phyloP scores from a whole-genome alignment of 768 basidiomycete species.

The Obba rivulosa region DNA sequence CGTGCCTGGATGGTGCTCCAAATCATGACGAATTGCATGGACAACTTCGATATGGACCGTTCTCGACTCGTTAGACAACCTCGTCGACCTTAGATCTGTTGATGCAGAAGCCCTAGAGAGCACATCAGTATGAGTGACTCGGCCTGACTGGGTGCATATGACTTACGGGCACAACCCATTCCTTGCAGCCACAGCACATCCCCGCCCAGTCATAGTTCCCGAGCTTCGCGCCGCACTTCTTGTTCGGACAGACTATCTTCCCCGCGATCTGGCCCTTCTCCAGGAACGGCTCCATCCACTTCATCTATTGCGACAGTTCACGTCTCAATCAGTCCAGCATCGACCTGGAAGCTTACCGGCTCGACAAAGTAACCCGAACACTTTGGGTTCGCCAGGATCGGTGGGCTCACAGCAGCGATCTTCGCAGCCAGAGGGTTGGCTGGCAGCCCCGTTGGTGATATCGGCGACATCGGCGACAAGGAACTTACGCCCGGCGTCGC shows the following conservation, averaged over 20 bases:
- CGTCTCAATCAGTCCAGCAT: background rate
- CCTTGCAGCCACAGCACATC: constrained; percentile 82
- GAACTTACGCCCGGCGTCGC: constrained; percentile 4
- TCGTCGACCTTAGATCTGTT: constrained; percentile 52
- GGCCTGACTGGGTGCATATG: background rate
- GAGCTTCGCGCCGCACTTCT: constrained; percentile 84
- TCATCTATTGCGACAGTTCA: constrained; percentile 45
- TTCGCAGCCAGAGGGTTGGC: constrained; percentile 18
- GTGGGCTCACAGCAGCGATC: constrained; percentile 37
- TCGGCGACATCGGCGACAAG: constrained; percentile 20
- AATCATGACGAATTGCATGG: no score
- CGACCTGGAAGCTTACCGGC: constrained; percentile 56
- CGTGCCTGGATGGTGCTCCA: no score
- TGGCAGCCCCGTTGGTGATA: constrained; percentile 6
- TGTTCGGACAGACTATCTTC: constrained; percentile 89
- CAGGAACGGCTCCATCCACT: constrained; percentile 91
- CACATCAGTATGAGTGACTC: background rate
- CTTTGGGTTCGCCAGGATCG: constrained; percentile 69
- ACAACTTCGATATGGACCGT: no score
- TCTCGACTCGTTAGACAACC: constrained; percentile 23
- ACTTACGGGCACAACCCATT: constrained; percentile 88
- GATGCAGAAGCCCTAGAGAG: constrained; percentile 46
- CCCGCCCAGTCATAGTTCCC: constrained; percentile 99
- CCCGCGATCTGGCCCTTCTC: constrained; percentile 74
- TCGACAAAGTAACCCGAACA: constrained; percentile 98